Evolutionary conservation across 306 rosid species (phyloP), one percentile per base, ranked within the genome.

Genomic region (Cyamopsis tetragonoloba): DNA sequence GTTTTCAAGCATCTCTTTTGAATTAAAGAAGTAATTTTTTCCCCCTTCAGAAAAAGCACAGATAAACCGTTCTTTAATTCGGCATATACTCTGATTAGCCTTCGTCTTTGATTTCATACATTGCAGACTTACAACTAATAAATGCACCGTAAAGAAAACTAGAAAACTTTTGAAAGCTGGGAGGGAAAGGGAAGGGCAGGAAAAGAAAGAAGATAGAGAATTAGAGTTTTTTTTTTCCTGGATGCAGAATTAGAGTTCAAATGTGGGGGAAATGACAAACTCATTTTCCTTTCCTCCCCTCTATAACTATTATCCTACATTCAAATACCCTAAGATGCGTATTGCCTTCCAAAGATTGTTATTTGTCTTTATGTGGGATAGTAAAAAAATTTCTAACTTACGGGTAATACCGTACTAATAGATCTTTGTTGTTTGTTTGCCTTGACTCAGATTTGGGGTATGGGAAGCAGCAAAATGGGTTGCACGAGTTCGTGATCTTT

Each of bases 381-480:
- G n/a, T 13, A 10, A 24, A 68, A 7, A 24, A 12, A 37, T 22
- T n/a, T n/a, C n/a, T n/a, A n/a, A n/a, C 15, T 31, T 35, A 50
- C 49, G 20, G 17, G 1, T 32, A 3, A 14, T 54, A 26, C 39
- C 26, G 32, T 30, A 24, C 32, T 34, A 15, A 49, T 14, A 51
- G 30, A 20, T 30, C 15, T 62, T 14, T 38, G 23, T 50, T 72
- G n/a, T 68, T 72, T 77, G 48, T 24, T 46, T 55, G 34, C n/a
- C 55, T 12, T 73, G 50, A 60, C 72, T 71, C 90, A 95, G 96
- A 77, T 95, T 95, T 81, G 99, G 99, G 32, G 92, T 82, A 9
- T 95, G 97, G 99, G 97, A 90, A 82, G 89, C 95, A 31, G 96
- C 99, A 72, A 95, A 90, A 70, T 95, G 97, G 97, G 88, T 85